Conservation (phyloP, 257 asterid species). For the Solanum pennellii region DNA sequence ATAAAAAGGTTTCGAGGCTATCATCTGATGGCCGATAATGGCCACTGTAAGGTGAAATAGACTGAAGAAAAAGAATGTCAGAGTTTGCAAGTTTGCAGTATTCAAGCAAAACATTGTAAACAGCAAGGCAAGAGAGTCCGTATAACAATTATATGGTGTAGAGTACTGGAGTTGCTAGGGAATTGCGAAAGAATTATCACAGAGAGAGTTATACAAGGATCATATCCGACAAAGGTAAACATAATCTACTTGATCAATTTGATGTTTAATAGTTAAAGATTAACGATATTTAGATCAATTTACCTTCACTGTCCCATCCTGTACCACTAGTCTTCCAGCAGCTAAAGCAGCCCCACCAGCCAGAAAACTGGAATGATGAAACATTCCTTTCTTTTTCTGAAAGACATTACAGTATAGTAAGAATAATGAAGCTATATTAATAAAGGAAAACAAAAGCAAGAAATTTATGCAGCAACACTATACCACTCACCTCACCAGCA, state of each 20-base stretch:
- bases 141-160: not conserved
- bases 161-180: not conserved
- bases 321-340: conserved; percentile 79
- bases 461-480: not conserved
- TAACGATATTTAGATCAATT: not conserved
- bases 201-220: not conserved
- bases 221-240: not conserved
- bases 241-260: not conserved
- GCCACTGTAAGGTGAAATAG: conserved; percentile 92
- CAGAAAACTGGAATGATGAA: conserved; percentile 96
- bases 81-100: not conserved
- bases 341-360: conserved; percentile 97
- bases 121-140: not conserved
- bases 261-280: not conserved
- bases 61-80: conserved; percentile 21
- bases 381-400: conserved; percentile 82
- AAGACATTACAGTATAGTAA: not conserved
- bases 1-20: conserved; percentile 50
- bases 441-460: not conserved
- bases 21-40: conserved; percentile 93
- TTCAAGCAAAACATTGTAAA: not conserved
- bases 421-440: not conserved
- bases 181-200: not conserved
- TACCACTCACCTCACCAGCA: conserved; percentile 57
- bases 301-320: conserved; percentile 73